phyloP scores from a whole-genome alignment of 225 moss, liverwort and hornwort genomes.

The Pseudoscleropodium purum region DNA sequence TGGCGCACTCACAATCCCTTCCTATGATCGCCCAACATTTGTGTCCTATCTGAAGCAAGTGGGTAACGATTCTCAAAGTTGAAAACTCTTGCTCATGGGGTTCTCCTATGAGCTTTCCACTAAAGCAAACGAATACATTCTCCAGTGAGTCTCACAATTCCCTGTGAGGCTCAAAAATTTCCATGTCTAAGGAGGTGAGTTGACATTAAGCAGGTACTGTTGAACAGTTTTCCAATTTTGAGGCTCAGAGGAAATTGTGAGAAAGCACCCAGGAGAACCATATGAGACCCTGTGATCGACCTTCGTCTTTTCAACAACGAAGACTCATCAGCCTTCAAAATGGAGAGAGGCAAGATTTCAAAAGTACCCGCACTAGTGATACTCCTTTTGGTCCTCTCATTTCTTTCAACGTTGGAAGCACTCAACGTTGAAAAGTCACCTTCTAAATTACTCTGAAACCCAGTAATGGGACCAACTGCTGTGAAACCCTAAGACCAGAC shows the following conservation, averaged over 20 bases:
- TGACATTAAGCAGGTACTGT: neutral
- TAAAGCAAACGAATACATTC: neutral
- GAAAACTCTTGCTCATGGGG: neutral
- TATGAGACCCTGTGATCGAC: neutral
- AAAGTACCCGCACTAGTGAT: neutral
- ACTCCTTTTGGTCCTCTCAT: neutral
- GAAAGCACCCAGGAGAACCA: neutral
- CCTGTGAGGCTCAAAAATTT: neutral
- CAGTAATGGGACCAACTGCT: neutral
- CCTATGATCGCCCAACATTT: neutral
- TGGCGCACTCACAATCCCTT: neutral
- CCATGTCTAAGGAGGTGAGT: neutral
- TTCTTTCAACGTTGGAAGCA: neutral
- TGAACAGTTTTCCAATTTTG: neutral
- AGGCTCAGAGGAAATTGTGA: neutral
- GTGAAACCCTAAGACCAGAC: neutral
- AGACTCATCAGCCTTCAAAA: neutral
- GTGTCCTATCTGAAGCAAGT: neutral
- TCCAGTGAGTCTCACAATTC: neutral
- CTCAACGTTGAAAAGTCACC: neutral
- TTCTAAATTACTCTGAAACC: neutral
- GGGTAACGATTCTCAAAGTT: neutral
- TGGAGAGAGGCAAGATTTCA: neutral
- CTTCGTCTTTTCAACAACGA: neutral
- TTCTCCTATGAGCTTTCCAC: neutral